These are phyloP conservation scores for Pythium insidiosum DNA, from an alignment of 352 stramenopile genomes.

Conservation along the genomic window DNA sequence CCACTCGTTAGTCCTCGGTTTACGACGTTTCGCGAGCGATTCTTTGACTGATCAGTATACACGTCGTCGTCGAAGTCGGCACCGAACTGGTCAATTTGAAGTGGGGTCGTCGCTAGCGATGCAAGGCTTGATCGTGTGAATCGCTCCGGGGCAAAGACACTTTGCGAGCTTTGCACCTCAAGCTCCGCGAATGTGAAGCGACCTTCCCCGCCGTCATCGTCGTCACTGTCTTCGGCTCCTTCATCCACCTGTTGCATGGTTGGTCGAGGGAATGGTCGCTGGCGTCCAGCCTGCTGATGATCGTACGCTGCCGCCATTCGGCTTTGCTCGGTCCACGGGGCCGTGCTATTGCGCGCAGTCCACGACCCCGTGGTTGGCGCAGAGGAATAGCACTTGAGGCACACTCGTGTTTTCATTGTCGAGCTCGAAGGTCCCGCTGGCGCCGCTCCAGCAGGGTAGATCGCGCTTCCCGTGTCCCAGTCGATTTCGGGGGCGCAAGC, in stretches of 20 bases:
- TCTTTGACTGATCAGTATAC: not conserved
- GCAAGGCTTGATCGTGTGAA: conserved; percentile 15
- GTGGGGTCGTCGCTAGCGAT: conserved; percentile 8
- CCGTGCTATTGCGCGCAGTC: conserved; percentile 3
- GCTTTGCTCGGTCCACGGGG: conserved; percentile 15
- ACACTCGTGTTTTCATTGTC: conserved; percentile 55
- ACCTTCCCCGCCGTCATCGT: conserved; percentile 7
- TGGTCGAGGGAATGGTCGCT: too few relatives aligned
- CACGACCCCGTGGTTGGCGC: conserved; percentile 14
- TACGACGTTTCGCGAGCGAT: too few relatives aligned
- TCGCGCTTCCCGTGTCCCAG: too few relatives aligned
- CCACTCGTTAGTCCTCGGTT: too few relatives aligned
- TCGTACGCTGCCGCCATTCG: not conserved
- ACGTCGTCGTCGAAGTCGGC: conserved; percentile 2
- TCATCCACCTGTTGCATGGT: conserved; percentile 7
- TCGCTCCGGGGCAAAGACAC: conserved; percentile 15
- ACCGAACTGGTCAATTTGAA: conserved; percentile 13
- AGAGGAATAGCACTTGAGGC: conserved; percentile 39
- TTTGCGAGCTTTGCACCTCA: conserved; percentile 17
- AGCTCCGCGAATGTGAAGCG: conserved; percentile 16
- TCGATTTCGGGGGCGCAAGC: conserved; percentile 54
- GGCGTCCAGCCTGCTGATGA: conserved; percentile 7
- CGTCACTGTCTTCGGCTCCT: conserved; percentile 1
- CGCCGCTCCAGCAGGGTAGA: too few relatives aligned
- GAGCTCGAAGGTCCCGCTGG: conserved; percentile 12